Conservation (phyloP, 2,329 filamentous ascomycete genomes). For the Didymella pinodella region DNA sequence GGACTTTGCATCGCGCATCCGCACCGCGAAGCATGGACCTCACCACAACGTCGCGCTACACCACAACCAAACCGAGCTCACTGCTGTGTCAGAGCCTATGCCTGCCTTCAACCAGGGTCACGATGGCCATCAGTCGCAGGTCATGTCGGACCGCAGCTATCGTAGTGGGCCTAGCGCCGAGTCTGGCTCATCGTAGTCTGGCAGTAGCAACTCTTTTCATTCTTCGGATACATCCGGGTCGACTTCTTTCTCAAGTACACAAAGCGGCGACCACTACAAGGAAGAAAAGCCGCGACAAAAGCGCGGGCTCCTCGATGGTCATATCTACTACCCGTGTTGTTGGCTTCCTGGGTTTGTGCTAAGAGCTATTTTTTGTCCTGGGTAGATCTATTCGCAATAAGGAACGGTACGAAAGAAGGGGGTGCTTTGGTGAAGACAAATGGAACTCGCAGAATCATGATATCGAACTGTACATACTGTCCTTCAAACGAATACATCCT, state of each 20-base stretch:
- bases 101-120: conserved; percentile 33
- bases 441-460: not conserved
- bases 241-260: conserved; percentile 24
- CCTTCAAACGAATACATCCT: not conserved
- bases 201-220: conserved; percentile 28
- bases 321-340: conserved; percentile 43
- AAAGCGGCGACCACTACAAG: conserved; percentile 25
- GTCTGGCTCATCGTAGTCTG: conserved; percentile 39
- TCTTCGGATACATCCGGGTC: conserved; percentile 12
- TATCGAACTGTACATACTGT: not conserved
- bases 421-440: not conserved
- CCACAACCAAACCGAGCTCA: conserved; percentile 1
- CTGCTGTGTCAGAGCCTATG: conserved; percentile 17
- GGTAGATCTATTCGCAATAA: conserved; percentile 4
- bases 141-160: conserved; percentile 34
- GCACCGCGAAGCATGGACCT: conserved; percentile 12
- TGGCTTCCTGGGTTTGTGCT: conserved; percentile 47
- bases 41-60: conserved; percentile 13
- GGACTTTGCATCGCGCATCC: conserved; percentile 25
- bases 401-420: not conserved
- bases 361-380: conserved; percentile 47
- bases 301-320: conserved; percentile 35
- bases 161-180: conserved; percentile 39
- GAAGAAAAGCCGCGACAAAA: conserved; percentile 39
- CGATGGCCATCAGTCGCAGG: conserved; percentile 41